Evolutionary conservation across 2,329 filamentous ascomycete species (phyloP).

Genomic region (Ophiocordyceps polyrhachis-furcata): DNA sequence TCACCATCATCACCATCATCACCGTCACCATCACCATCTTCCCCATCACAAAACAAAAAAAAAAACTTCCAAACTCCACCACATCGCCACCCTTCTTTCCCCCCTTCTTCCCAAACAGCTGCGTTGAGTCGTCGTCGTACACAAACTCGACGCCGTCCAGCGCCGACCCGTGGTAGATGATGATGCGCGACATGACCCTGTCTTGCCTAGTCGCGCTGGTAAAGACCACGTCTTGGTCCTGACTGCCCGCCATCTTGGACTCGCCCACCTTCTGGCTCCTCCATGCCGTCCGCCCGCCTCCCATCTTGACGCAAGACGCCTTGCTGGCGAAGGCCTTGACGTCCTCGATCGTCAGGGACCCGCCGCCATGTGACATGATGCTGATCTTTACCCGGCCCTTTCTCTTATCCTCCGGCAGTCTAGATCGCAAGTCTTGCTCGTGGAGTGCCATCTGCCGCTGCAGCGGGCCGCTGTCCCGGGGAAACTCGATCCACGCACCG

Average conservation of each 20-base stretch:
- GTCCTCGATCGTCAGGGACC: constrained; percentile 60
- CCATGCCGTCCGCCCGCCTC: constrained; percentile 51
- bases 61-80: constrained; percentile 56
- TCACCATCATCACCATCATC: no score
- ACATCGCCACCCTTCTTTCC: constrained; percentile 51
- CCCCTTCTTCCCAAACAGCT: constrained; percentile 70
- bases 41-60: constrained; percentile 12
- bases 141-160: constrained; percentile 81
- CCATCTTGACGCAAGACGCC: constrained; percentile 52
- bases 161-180: constrained; percentile 57
- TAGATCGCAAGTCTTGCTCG: constrained; percentile 54
- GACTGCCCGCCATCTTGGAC: constrained; percentile 50
- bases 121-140: constrained; percentile 70
- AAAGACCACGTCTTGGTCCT: constrained; percentile 56
- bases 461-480: constrained; percentile 39
- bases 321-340: constrained; percentile 54
- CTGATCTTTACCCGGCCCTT: constrained; percentile 53
- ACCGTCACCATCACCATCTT: not conserved
- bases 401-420: constrained; percentile 53
- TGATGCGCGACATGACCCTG: constrained; percentile 56
- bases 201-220: constrained; percentile 47
- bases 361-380: constrained; percentile 59
- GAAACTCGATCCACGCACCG: constrained; percentile 64
- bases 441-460: constrained; percentile 57
- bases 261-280: constrained; percentile 56